Evolutionary conservation across 2,329 filamentous ascomycete genomes (phyloP).

Genomic region (Colletotrichum tamarilloi): DNA sequence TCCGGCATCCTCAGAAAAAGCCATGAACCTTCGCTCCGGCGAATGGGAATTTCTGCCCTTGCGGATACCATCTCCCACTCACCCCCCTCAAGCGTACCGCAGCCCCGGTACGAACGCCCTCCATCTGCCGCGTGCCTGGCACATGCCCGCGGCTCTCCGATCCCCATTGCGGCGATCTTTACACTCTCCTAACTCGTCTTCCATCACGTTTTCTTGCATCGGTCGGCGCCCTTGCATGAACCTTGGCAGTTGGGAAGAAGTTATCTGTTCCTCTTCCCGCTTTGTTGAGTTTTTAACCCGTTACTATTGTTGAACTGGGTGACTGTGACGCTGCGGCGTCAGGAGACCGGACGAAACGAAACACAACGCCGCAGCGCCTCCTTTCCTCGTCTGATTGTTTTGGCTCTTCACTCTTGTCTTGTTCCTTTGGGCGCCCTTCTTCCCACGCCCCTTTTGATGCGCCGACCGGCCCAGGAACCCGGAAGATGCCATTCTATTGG

Average conservation of each 20-base stretch:
- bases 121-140: not conserved
- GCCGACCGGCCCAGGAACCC: slow-evolving; percentile 1
- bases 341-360: no score
- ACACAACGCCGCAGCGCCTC: slow-evolving; percentile 3
- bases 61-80: no score
- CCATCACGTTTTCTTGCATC: no score
- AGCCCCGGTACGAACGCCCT: not conserved
- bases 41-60: no score
- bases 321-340: slow-evolving; percentile 3
- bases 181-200: no score
- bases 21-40: no score
- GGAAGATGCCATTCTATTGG: not conserved
- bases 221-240: no score
- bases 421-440: not conserved
- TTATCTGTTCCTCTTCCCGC: not conserved
- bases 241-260: no score
- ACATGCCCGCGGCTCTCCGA: not conserved
- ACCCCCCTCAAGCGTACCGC: slow-evolving; percentile 3
- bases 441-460: not conserved
- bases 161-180: no score
- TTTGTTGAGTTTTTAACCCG: slow-evolving; percentile 7
- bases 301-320: not conserved
- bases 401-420: no score
- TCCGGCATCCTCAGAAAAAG: not conserved
- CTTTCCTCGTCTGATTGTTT: not conserved